Conservation (phyloP, 2,329 filamentous ascomycete species). For the Claviceps monticola region DNA sequence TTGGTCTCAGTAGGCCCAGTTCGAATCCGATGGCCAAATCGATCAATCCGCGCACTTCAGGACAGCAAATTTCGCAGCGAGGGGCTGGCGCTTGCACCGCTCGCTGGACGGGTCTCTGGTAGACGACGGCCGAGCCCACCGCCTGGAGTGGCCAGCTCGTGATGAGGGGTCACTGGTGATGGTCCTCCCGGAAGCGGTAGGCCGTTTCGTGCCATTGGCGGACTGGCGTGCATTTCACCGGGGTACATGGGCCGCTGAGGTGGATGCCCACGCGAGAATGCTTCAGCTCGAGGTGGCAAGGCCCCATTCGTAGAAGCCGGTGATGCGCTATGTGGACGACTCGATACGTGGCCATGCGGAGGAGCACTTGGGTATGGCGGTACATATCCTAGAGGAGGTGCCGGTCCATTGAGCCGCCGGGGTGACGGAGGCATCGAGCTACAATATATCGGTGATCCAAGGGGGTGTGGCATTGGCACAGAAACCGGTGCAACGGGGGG, state of each 20-base stretch:
- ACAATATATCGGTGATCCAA: conserved; percentile 18
- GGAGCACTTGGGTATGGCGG: conserved; percentile 17
- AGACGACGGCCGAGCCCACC: conserved; percentile 15
- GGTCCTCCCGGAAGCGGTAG: conserved; percentile 11
- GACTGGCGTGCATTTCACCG: conserved; percentile 29
- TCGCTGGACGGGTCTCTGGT: conserved; percentile 32
- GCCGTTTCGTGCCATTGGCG: conserved; percentile 29
- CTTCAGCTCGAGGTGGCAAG: conserved; percentile 19
- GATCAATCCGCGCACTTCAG: conserved; percentile 18
- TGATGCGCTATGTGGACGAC: conserved; percentile 14
- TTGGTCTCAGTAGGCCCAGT: background rate
- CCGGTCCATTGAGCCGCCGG: conserved; percentile 28
- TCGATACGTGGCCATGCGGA: conserved; percentile 13
- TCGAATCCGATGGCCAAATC: background rate
- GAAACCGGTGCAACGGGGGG: conserved; percentile 26
- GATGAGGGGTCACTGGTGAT: conserved; percentile 11
- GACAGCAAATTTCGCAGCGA: conserved; percentile 62
- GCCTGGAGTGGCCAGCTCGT: conserved; percentile 13
- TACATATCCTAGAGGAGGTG: conserved; percentile 28
- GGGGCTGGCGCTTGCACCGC: conserved; percentile 64
- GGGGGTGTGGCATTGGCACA: conserved; percentile 26
- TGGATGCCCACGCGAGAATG: conserved; percentile 27
- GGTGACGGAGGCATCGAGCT: conserved; percentile 37
- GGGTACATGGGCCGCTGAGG: conserved; percentile 28
- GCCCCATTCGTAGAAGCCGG: conserved; percentile 21